Base-by-base conservation (phyloP, 495 filamentous ascomycete genomes). In the Pyrenula aspistea region DNA sequence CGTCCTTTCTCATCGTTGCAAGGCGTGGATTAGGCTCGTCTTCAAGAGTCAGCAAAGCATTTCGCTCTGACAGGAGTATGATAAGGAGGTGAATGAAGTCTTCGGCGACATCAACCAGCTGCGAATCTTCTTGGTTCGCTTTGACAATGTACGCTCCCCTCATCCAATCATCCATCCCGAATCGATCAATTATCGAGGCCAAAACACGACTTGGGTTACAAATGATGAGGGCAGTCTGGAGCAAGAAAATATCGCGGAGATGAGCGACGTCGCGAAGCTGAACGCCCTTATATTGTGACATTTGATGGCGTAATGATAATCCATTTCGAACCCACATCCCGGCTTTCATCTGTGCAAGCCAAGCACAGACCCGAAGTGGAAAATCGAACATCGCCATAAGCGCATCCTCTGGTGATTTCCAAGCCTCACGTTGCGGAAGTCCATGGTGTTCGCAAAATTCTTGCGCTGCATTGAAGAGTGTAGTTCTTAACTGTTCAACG, bases 311-410 rank as follows among this genome's bases (percentile, higher is more conserved):
- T 51, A 99, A 81, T 66, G 91, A 96, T 61, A 96, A 83, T 10
- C 93, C 93, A 65, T 99, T 99, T 31, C 93, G 84, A 47, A 99
- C 94, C 93, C 93, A 99, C 87, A 96, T 93, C 15, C 88, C 87
- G 2, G 91, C 89, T 67, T 94, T 95, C 84, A 97, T 97, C 71
- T 99, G 94, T 1, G 92, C 87, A 21, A 99, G 73, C 93, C 93
- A 99, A 10, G 88, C 90, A 68, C 90, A 96, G 2, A 96, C 90
- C 36, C 93, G 79, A 3, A 99, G 76, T 2, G 93, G 91, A 65
- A 87, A 94, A 66, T 99, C 93, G 63, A 97, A 96, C 60, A 89
- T 82, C 0, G 87, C 84, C 65, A 95, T 82, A 12, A 96, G 76
- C 59, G 92, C 79, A 64, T 95, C 88, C 57, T 95, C 89, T 0